These are phyloP conservation scores for Taphrina pruni DNA, from an alignment of 1,139 yeast species.

Conservation along the genomic window DNA sequence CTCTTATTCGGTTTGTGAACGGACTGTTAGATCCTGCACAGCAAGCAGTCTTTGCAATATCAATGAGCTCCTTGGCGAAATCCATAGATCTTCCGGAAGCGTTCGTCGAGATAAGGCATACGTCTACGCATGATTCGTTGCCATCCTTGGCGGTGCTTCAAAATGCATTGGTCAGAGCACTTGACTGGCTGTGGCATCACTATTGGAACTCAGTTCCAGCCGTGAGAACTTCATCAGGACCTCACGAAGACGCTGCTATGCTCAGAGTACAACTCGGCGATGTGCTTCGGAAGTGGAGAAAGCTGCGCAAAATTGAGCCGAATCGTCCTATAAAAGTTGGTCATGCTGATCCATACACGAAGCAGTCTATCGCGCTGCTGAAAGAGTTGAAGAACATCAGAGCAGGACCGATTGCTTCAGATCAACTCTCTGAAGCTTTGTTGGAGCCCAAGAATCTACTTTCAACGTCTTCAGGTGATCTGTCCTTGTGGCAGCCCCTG, in stretches of 20 bases:
- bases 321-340: constrained; percentile 19
- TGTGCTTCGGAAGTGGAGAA: constrained; percentile 29
- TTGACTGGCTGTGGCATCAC: constrained; percentile 73
- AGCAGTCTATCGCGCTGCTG: constrained; percentile 19
- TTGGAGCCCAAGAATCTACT: constrained; percentile 31
- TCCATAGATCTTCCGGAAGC: constrained; percentile 72
- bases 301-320: constrained; percentile 22
- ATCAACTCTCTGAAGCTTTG: constrained; percentile 5
- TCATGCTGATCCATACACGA: constrained; percentile 14
- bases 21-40: constrained; percentile 89
- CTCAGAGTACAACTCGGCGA: not conserved
- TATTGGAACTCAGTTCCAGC: constrained; percentile 64
- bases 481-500: constrained; percentile 24
- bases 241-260: not conserved
- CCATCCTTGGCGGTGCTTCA: constrained; percentile 75
- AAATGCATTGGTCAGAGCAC: constrained; percentile 62
- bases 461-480: not conserved
- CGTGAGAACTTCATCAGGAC: not conserved
- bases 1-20: constrained; percentile 83
- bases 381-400: constrained; percentile 14
- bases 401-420: not conserved
- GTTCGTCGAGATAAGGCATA: constrained; percentile 89
- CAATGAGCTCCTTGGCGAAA: constrained; percentile 75
- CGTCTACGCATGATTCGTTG: constrained; percentile 76
- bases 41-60: constrained; percentile 76